Evolutionary conservation across 441 rosid genomes (phyloP).

Genomic region (Croton setiger): DNA sequence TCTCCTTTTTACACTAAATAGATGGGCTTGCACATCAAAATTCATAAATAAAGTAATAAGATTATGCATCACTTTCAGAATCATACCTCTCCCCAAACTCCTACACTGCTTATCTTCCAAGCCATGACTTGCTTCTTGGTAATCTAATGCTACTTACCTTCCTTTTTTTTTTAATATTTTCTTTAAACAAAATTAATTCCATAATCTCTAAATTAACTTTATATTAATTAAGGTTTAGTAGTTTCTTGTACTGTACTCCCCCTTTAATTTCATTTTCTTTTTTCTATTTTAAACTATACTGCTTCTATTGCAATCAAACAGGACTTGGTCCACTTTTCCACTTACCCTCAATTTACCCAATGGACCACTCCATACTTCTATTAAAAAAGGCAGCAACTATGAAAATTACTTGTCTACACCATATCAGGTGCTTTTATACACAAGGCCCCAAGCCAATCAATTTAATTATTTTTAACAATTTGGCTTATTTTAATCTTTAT

Average conservation of each 20-base stretch:
- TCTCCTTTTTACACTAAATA: too few species aligned
- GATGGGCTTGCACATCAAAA: too few species aligned
- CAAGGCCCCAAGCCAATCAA: too few species aligned
- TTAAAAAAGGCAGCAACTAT: too few species aligned
- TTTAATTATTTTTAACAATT: too few species aligned
- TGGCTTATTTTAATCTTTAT: too few species aligned
- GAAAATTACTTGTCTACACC: too few species aligned
- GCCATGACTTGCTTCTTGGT: not conserved
- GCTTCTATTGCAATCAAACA: not conserved
- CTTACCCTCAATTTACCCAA: not conserved
- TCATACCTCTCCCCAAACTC: not conserved
- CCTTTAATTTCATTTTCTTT: not conserved
- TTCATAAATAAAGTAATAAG: too few species aligned
- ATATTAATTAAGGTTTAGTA: not conserved
- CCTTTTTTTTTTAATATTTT: not conserved
- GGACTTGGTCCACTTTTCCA: not conserved
- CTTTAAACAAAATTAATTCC: not conserved
- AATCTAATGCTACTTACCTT: not conserved
- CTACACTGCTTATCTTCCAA: slow-evolving; percentile 4
- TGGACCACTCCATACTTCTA: too few species aligned
- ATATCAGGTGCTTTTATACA: too few species aligned
- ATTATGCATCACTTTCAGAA: slow-evolving; percentile 5
- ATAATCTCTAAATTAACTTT: too few species aligned
- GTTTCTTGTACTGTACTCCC: not conserved
- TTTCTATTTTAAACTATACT: not conserved